Evolutionary conservation across 148 eudicot genomes (phyloP).

Genomic region (Camellia granthamiana): DNA sequence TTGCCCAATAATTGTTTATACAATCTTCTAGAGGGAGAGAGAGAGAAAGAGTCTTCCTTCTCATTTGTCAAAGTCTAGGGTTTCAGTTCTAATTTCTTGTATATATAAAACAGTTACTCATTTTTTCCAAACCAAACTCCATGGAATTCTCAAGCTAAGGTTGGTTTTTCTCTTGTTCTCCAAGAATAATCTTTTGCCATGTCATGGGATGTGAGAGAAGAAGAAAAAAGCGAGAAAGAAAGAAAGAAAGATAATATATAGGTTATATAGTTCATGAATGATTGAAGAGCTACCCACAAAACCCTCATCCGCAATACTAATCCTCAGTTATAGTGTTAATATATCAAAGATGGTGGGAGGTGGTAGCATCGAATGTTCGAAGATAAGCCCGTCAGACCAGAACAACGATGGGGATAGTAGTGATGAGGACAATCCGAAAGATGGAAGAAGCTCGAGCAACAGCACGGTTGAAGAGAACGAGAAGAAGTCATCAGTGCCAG

Average conservation of each 20-base stretch:
- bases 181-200: not conserved
- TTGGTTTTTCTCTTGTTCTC: not conserved
- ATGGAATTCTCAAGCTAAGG: not conserved
- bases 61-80: no score
- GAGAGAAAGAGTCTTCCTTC: not conserved
- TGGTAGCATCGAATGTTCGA: slow-evolving; percentile 32
- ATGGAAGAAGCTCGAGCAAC: slow-evolving; percentile 65
- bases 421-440: slow-evolving; percentile 17
- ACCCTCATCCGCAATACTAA: not conserved
- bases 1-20: slow-evolving; percentile 15
- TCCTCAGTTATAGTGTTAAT: no score
- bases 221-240: no score
- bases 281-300: not conserved
- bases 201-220: not conserved
- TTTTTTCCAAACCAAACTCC: not conserved
- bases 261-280: not conserved
- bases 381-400: slow-evolving; percentile 26
- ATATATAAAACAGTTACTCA: not conserved
- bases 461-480: slow-evolving; percentile 69
- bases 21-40: not conserved
- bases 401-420: slow-evolving; percentile 18
- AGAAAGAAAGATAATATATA: no score
- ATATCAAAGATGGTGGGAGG: slow-evolving; percentile 33
- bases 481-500: slow-evolving; percentile 39
- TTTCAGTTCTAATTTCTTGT: slow-evolving; percentile 15